A percentile compares a stretch with the other conserved stretches of the same genome.
These are phyloP conservation scores for Blastobotrys proliferans DNA, from an alignment of 1,139 yeast species.

Conservation along the genomic window DNA sequence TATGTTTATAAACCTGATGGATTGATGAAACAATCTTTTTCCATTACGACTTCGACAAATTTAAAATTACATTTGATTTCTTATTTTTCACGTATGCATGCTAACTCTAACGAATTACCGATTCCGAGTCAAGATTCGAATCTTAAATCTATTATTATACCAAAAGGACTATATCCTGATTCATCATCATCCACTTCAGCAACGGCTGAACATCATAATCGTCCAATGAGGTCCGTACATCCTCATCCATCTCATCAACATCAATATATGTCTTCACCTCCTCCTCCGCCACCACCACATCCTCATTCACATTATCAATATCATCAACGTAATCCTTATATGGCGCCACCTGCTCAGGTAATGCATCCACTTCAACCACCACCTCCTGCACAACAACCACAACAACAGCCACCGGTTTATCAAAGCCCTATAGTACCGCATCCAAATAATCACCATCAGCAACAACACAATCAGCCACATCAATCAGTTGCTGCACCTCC, in stretches of 20 bases:
- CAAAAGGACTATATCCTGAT: slow-evolving; percentile 42
- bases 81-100: slow-evolving; percentile 39
- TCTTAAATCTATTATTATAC: slow-evolving; percentile 36
- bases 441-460: too few species aligned
- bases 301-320: neutral
- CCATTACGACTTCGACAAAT: slow-evolving; percentile 48
- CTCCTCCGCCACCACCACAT: neutral
- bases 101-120: slow-evolving; percentile 18
- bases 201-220: too few species aligned
- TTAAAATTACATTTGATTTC: slow-evolving; percentile 56
- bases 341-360: slow-evolving; percentile 8
- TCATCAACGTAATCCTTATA: slow-evolving; percentile 4
- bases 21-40: slow-evolving; percentile 57
- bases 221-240: neutral
- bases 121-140: slow-evolving; percentile 43
- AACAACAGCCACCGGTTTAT: neutral
- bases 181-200: too few species aligned
- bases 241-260: slow-evolving; percentile 2
- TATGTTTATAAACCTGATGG: slow-evolving; percentile 46
- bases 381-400: neutral
- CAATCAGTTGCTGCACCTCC: neutral
- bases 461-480: neutral
- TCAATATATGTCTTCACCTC: too few species aligned
- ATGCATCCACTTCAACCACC: slow-evolving; percentile 9
- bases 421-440: neutral